These are phyloP conservation scores for Hypocreales sp. DNA, from an alignment of 2,329 filamentous ascomycete genomes.

Conservation along the genomic window DNA sequence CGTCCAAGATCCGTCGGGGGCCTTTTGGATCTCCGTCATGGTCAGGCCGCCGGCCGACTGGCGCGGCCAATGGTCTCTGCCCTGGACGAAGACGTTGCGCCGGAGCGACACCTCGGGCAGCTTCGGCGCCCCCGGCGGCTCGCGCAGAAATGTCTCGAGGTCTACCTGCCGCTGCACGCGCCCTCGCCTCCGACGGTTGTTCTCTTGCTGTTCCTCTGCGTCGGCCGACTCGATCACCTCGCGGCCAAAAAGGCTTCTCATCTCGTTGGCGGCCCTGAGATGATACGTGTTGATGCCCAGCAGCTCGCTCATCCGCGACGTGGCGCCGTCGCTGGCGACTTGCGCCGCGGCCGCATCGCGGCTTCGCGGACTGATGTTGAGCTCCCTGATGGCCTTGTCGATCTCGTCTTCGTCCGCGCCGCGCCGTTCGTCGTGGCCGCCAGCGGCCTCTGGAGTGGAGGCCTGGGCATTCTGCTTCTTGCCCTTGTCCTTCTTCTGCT, in stretches of 20 bases:
- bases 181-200: constrained; percentile 17
- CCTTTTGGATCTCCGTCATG: constrained; percentile 47
- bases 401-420: constrained; percentile 33
- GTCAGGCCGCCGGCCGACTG: constrained; percentile 66
- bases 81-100: constrained; percentile 72
- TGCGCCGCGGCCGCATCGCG: constrained; percentile 1
- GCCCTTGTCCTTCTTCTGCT: constrained; percentile 23
- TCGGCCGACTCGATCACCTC: constrained; percentile 40
- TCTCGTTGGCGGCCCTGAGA: constrained; percentile 80
- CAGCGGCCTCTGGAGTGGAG: too few species aligned
- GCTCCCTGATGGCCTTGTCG: constrained; percentile 34
- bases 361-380: constrained; percentile 19
- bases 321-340: constrained; percentile 3
- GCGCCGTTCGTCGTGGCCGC: constrained; percentile 1
- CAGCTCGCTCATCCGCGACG: constrained; percentile 21
- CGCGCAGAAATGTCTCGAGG: constrained; percentile 36
- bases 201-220: constrained; percentile 31
- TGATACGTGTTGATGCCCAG: constrained; percentile 46
- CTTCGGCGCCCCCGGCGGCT: constrained; percentile 39
- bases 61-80: constrained; percentile 75
- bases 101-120: constrained; percentile 57
- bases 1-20: constrained; percentile 33
- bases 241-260: constrained; percentile 48
- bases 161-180: constrained; percentile 35
- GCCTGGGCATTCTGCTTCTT: too few species aligned